Percentiles rank a stretch among this genome's conserved stretches.
These are phyloP conservation scores for Psilocybe cyanescens DNA, from an alignment of 768 basidiomycete species.

Conservation along the genomic window DNA sequence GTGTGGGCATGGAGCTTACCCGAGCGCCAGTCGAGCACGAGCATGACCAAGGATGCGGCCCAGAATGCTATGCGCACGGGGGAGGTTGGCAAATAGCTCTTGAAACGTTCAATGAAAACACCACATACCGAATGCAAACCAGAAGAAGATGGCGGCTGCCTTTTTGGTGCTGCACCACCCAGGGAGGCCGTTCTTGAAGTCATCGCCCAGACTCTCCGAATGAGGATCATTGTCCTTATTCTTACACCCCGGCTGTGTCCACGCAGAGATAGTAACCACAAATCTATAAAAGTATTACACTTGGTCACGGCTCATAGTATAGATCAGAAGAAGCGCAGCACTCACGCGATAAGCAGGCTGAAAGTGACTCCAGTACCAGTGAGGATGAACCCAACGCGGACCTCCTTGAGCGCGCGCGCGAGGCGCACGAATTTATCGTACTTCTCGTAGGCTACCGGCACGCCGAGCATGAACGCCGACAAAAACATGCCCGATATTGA, in stretches of 20 bases:
- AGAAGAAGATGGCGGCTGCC: constrained; percentile 88
- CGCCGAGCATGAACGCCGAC: constrained; percentile 70
- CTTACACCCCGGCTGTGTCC: constrained; percentile 91
- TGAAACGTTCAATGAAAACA: not conserved
- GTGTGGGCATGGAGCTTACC: constrained; percentile 58
- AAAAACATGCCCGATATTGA: constrained; percentile 74
- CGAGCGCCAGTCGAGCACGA: constrained; percentile 78
- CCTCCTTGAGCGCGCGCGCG: constrained; percentile 80
- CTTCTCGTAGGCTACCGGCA: constrained; percentile 84
- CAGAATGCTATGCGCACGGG: constrained; percentile 60
- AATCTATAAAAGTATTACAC: constrained; percentile 46
- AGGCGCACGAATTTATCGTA: constrained; percentile 80
- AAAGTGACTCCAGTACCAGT: constrained; percentile 68
- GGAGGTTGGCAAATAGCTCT: not conserved
- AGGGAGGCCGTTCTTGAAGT: constrained; percentile 67
- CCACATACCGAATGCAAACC: constrained; percentile 76
- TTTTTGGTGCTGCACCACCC: constrained; percentile 95
- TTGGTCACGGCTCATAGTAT: constrained; percentile 6
- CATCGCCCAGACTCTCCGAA: constrained; percentile 59
- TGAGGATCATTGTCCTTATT: constrained; percentile 82
- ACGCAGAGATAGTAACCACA: constrained; percentile 80
- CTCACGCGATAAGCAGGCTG: constrained; percentile 79
- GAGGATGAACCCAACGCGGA: constrained; percentile 85
- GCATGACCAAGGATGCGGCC: constrained; percentile 67
- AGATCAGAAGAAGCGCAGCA: constrained; percentile 20